Base-by-base conservation (phyloP, 2,329 filamentous ascomycete species). In the Canariomyces notabilis region DNA sequence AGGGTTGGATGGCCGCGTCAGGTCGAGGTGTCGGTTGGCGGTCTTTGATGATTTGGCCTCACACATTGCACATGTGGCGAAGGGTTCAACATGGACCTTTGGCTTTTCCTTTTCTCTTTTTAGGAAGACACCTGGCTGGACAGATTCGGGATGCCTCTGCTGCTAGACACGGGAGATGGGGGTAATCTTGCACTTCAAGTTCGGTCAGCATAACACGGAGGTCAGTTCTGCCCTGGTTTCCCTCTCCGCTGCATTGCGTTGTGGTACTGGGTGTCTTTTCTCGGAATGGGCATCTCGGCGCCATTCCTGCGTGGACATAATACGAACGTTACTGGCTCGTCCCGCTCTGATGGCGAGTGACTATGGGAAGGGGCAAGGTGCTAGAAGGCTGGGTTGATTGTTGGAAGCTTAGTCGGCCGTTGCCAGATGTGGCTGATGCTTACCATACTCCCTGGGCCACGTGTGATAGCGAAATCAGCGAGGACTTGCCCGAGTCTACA, bases 1-100 rank as follows among this genome's bases (percentile, higher is more conserved):
- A 37, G 29, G 37, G 42, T 38, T 44, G 42, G 34, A 48, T 42
- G 48, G 34, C 18, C 29, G 34, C 35, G 38, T 36, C 42, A 38
- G 38, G 42, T 14, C 35, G 22, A 39, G 43, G 38, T 45, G 37
- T 42, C 23, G 42, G 36, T 43, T 33, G 33, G 42, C 37, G 18
- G 37, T 37, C 42, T 34, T 21, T 29, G 46, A 37, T 49, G 46
- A 26, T 29, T 49, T 37, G 21, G 29, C 15, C 12, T 14, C 15
- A 19, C 14, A 33, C 41, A 19, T 26, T 11, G 39, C 35, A 39
- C 40, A 21, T 39, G 22, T 11, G 26, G 7, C 26, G 9, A 12
- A 12, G 26, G 26, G 14, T 29, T 29, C 14, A 12, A 5, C 9
- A 9, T 11, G 26, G 8, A 3, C 7, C 8, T 8, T 12, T 8